These are phyloP conservation scores for Sphagnum tenellum DNA, from an alignment of 225 moss, liverwort and hornwort genomes.

Conservation along the genomic window DNA sequence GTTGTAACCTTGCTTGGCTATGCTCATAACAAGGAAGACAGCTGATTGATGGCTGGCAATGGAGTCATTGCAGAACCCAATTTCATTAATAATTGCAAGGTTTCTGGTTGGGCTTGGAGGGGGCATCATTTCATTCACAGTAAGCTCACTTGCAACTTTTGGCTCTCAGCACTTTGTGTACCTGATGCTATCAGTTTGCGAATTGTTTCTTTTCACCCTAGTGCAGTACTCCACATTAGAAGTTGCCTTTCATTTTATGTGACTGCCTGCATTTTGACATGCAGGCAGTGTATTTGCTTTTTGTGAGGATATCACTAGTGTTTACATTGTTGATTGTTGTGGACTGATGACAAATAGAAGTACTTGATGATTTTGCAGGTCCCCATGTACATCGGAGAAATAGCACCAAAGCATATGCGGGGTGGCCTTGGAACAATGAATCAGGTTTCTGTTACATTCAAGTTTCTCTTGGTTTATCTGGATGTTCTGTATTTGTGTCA, in stretches of 20 bases:
- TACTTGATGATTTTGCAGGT: constrained; percentile 25
- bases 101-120: constrained; percentile 57
- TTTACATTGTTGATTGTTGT: not conserved
- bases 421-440: constrained; percentile 79
- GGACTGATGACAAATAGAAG: not conserved
- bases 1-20: not conserved
- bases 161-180: too few relatives aligned
- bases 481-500: too few relatives aligned
- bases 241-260: too few relatives aligned
- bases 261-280: too few relatives aligned
- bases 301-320: too few relatives aligned
- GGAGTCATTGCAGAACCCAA: constrained; percentile 40
- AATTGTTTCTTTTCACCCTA: too few relatives aligned
- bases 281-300: too few relatives aligned
- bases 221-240: too few relatives aligned
- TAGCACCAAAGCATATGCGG: constrained; percentile 67
- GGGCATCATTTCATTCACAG: constrained; percentile 67
- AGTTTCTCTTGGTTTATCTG: too few relatives aligned
- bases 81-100: constrained; percentile 52
- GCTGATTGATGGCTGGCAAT: not conserved
- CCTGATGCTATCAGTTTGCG: too few relatives aligned
- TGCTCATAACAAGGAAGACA: not conserved
- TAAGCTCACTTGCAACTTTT: constrained; percentile 14
- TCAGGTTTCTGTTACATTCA: constrained; percentile 33
- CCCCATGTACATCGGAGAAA: constrained; percentile 64